Conservation (phyloP, 2,329 filamentous ascomycete genomes). For the Trichophaea hybrida region DNA sequence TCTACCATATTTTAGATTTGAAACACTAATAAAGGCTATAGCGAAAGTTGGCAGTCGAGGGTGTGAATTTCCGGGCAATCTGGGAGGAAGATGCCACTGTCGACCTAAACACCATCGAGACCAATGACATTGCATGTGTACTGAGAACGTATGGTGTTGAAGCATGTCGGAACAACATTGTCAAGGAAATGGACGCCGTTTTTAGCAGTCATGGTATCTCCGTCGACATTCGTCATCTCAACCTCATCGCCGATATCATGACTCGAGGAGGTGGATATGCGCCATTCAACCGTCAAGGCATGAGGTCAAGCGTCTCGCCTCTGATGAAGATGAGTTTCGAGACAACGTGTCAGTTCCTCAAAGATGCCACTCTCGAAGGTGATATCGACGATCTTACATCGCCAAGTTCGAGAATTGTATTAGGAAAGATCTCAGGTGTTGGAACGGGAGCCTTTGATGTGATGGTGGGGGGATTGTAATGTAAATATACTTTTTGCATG, state of each 20-base stretch:
- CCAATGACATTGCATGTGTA: constrained; percentile 83
- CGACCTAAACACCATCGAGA: constrained; percentile 71
- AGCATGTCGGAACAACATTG: constrained; percentile 74
- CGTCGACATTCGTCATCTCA: constrained; percentile 83
- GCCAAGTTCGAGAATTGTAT: constrained; percentile 76
- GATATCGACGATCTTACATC: constrained; percentile 80
- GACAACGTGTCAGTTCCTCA: constrained; percentile 86
- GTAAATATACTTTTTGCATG: background rate
- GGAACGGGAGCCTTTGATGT: constrained; percentile 92
- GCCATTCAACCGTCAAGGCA: constrained; percentile 81
- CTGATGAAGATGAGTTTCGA: constrained; percentile 99
- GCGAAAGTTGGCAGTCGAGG: constrained; percentile 44
- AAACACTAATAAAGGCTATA: constrained; percentile 21
- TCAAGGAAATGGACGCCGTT: constrained; percentile 69
- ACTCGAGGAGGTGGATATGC: constrained; percentile 81
- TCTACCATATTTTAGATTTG: constrained; percentile 27
- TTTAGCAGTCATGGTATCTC: constrained; percentile 84
- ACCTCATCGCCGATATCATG: constrained; percentile 95
- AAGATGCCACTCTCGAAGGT: constrained; percentile 76
- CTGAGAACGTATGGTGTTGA: constrained; percentile 82
- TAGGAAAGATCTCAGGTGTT: constrained; percentile 65
- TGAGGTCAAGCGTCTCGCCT: constrained; percentile 70
- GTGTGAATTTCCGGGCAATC: constrained; percentile 82
- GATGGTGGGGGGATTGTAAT: constrained; percentile 35
- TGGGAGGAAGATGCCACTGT: constrained; percentile 66